These are phyloP conservation scores for Gossypium armourianum DNA, from an alignment of 441 rosid species.

Conservation along the genomic window DNA sequence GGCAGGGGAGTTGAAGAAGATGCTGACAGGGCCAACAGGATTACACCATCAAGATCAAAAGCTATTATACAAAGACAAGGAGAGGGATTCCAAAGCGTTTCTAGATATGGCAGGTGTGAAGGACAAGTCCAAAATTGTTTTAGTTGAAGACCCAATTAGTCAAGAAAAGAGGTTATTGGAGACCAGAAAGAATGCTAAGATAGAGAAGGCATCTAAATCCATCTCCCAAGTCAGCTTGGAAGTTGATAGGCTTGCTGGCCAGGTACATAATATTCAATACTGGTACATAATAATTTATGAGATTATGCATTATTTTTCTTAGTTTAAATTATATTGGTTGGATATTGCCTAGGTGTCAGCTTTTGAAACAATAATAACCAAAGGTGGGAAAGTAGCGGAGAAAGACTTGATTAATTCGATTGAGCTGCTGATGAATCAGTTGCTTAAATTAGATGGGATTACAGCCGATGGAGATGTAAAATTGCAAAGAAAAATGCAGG, in stretches of 20 bases:
- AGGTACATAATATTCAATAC: slow-evolving; percentile 27
- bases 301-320: background rate
- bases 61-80: slow-evolving; percentile 72
- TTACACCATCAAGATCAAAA: slow-evolving; percentile 83
- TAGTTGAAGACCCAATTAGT: slow-evolving; percentile 70
- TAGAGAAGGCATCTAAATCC: slow-evolving; percentile 74
- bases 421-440: slow-evolving; percentile 78
- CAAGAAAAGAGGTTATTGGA: slow-evolving; percentile 74
- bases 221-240: slow-evolving; percentile 79
- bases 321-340: background rate
- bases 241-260: slow-evolving; percentile 74
- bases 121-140: slow-evolving; percentile 76
- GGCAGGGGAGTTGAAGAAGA: slow-evolving; percentile 86
- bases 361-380: slow-evolving; percentile 44
- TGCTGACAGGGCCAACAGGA: slow-evolving; percentile 74
- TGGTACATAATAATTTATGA: no score
- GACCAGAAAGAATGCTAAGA: slow-evolving; percentile 67
- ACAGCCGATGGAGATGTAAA: slow-evolving; percentile 75
- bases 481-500: slow-evolving; percentile 89
- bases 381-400: slow-evolving; percentile 74
- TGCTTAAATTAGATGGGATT: slow-evolving; percentile 77
- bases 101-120: slow-evolving; percentile 82
- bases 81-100: slow-evolving; percentile 74
- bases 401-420: slow-evolving; percentile 48
- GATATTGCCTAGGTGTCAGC: slow-evolving; percentile 54